Evolutionary conservation across 192 early-diverging fungal species (phyloP), one percentile per base, ranked within the genome.

Genomic region (Coemansia sp.): DNA sequence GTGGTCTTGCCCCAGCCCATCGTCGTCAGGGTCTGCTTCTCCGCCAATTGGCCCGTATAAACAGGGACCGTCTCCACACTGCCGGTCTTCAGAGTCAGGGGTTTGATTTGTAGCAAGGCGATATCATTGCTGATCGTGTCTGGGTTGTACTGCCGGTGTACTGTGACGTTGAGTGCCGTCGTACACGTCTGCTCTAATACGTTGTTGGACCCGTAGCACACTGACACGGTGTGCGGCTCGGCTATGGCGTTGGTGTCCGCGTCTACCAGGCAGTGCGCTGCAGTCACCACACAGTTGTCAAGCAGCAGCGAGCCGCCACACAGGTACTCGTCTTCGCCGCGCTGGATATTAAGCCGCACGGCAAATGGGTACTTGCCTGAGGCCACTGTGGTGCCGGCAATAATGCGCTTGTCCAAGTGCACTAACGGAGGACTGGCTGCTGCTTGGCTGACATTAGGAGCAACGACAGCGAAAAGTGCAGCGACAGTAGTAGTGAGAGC

Each of bases 1-100:
- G 60, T 23, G 0, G 76, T 84, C 65, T 75, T 72, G 37, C 81
- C 81, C 81, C 81, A 83, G 4, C 80, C 80, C 80, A 83, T 77
- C 17, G 80, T 78, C 3, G 45, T 63, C 57, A 84, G 46, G 65
- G 59, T 64, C 0, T 64, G 73, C 32, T 68, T 60, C 48, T 65
- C 64, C 2, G 73, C 23, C 48, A 84, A 41, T 6, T 68, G 38
- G 27, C 73, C 74, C 4, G 67, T 66, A 50, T 73, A 84, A 2
- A 84, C 45, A 0, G 58, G 46, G 15, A 68, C 39, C 0, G 73
- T 63, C 2, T 23, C 14, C 2, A 64, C 58, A 34, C 58, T 60
- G 4, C 58, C 58, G 2, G 19, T 57, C 3, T 2, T 39, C 1
- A 69, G 25, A 12, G 63, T 59, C 23, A 74, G 38, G 15, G 34